phyloP scores from a whole-genome alignment of 2,329 filamentous ascomycete genomes.

The Elsinoe ampelina region DNA sequence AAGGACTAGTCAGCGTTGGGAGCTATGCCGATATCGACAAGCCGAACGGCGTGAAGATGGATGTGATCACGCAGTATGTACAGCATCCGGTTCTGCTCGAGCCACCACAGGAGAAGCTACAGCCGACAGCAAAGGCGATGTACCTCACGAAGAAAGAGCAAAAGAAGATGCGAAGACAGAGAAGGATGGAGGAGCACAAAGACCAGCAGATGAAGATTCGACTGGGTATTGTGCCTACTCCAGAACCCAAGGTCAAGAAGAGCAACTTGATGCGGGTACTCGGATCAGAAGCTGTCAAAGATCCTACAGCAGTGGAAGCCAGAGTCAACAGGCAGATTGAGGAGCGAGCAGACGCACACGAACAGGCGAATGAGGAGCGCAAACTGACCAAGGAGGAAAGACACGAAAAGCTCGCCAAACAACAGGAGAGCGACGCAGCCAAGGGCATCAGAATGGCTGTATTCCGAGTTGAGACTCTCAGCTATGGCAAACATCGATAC shows the following conservation, averaged over 20 bases:
- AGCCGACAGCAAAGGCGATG: constrained; percentile 75
- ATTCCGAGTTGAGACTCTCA: constrained; percentile 81
- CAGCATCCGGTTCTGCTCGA: constrained; percentile 88
- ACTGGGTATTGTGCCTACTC: constrained; percentile 78
- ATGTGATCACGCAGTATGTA: constrained; percentile 78
- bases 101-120: constrained; percentile 79
- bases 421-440: constrained; percentile 80
- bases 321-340: constrained; percentile 88
- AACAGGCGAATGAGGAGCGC: constrained; percentile 69
- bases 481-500: constrained; percentile 83
- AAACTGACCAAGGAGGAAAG: constrained; percentile 82
- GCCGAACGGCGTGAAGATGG: constrained; percentile 15
- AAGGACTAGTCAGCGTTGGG: constrained; percentile 66
- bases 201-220: constrained; percentile 95
- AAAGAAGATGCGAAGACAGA: constrained; percentile 79
- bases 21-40: constrained; percentile 61
- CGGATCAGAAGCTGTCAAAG: constrained; percentile 85
- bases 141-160: constrained; percentile 86
- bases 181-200: constrained; percentile 85
- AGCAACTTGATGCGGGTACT: constrained; percentile 95
- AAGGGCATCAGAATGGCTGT: constrained; percentile 80
- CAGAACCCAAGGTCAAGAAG: constrained; percentile 93
- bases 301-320: constrained; percentile 93
- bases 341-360: constrained; percentile 70
- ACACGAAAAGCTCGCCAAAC: constrained; percentile 68